Base-by-base conservation (phyloP, 495 filamentous ascomycete species). In the Cercophora samala region DNA sequence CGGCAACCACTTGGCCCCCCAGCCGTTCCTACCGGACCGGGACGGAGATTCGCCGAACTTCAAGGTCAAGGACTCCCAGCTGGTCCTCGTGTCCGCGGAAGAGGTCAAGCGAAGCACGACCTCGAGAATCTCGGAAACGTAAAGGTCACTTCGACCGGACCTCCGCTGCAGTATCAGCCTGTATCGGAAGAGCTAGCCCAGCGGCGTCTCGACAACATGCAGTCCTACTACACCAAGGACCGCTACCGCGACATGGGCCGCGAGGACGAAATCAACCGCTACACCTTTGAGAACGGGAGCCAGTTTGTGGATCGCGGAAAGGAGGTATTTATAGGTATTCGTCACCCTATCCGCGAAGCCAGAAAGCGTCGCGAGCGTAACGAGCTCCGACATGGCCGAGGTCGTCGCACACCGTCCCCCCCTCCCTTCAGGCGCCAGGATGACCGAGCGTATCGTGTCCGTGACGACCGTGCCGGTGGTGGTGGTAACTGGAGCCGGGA, bases 221-320 rank as follows among this genome's bases (percentile, higher is more conserved):
- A 84, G 80, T 66, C 77, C 74, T 69, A 79, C 74, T 83, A 79
- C 81, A 86, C 78, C 72, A 84, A 70, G 55, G 80, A 72, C 74
- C 77, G 68, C 67, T 74, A 67, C 70, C 81, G 75, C 11, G 74
- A 81, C 51, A 79, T 86, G 26, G 87, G 86, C 51, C 86, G 87
- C 54, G 86, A 91, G 24, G 87, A 88, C 75, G 74, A 76, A 55
- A 76, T 75, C 66, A 85, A 90, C 60, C 82, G 91, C 32, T 94
- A 90, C 74, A 89, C 87, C 0, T 97, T 96, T 72, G 91, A 96
- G 78, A 82, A 90, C 64, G 85, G 82, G 0, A 86, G 89, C 66
- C 56, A 75, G 0, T 83, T 96, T 58, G 90, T 96, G 58, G 91
- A 96, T 76, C 79, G 85, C 66, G 93, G 92, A 3, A 84, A 84